These are phyloP conservation scores for Neolecta irregularis DNA, from an alignment of 1,139 yeast genomes.

Conservation along the genomic window DNA sequence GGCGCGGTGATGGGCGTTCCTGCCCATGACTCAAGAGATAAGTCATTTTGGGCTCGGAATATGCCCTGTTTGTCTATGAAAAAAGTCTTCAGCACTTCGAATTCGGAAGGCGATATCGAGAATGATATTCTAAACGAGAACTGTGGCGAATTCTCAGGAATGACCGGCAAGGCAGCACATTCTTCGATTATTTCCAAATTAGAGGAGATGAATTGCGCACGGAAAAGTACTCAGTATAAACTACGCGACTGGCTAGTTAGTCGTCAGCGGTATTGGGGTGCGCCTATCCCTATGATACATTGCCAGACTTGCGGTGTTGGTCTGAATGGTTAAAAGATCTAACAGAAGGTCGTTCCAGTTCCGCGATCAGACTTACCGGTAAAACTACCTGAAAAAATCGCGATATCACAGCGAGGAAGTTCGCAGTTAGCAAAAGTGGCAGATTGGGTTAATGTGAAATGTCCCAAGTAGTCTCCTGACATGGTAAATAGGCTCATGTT, in stretches of 20 bases:
- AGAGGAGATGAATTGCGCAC: conserved; percentile 30
- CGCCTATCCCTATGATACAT: conserved; percentile 89
- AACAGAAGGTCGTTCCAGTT: conserved; percentile 45
- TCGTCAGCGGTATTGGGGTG: conserved; percentile 96
- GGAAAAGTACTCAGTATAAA: conserved; percentile 38
- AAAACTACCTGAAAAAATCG: conserved; percentile 11
- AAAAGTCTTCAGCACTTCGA: conserved; percentile 33
- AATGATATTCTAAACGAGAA: conserved; percentile 38
- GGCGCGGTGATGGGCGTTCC: conserved; percentile 99
- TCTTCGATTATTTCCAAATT: conserved; percentile 33
- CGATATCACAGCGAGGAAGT: conserved; percentile 34
- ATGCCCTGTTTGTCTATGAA: conserved; percentile 33
- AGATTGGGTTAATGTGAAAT: conserved; percentile 55
- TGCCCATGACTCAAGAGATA: conserved; percentile 77
- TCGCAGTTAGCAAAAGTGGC: conserved; percentile 55
- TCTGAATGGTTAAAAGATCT: conserved; percentile 53
- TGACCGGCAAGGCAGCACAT: conserved; percentile 38
- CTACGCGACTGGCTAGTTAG: conserved; percentile 88
- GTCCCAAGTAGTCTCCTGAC: too few relatives aligned
- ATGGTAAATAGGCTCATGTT: too few relatives aligned
- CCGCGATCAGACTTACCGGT: conserved; percentile 38
- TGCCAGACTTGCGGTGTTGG: conserved; percentile 76
- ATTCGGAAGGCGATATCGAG: conserved; percentile 18
- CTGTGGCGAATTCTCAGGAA: conserved; percentile 39
- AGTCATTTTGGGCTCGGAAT: conserved; percentile 58